Evolutionary conservation across 2,329 filamentous ascomycete genomes (phyloP).

Genomic region (Ascosphaera aggregata): DNA sequence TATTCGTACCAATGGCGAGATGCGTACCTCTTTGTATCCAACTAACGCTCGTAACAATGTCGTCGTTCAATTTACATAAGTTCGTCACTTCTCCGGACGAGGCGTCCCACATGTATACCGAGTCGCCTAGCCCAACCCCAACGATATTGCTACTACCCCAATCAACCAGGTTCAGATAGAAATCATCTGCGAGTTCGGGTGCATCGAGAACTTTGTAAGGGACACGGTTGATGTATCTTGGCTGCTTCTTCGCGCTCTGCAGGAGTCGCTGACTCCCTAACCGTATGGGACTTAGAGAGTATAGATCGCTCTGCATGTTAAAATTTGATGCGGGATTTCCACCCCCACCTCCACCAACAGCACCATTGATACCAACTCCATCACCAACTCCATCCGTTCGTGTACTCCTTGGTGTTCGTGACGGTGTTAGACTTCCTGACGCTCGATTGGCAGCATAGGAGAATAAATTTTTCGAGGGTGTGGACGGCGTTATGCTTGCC

Average conservation of each 20-base stretch:
- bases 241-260: constrained; percentile 68
- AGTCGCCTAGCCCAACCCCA: constrained; percentile 88
- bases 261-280: constrained; percentile 87
- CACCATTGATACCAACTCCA: too few relatives aligned
- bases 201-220: constrained; percentile 96
- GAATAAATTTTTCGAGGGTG: constrained; percentile 93
- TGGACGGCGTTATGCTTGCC: constrained; percentile 63
- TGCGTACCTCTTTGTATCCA: constrained; percentile 97
- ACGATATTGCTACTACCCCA: constrained; percentile 98
- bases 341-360: too few relatives aligned
- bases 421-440: constrained; percentile 67
- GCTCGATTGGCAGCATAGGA: constrained; percentile 59
- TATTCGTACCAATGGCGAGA: constrained; percentile 81
- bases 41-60: constrained; percentile 94
- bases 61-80: constrained; percentile 63
- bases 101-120: constrained; percentile 96
- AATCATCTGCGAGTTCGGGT: constrained; percentile 88
- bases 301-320: constrained; percentile 76
- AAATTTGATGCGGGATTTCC: constrained; percentile 73
- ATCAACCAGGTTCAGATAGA: constrained; percentile 95
- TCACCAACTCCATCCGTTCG: too few relatives aligned
- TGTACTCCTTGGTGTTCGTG: constrained; percentile 71
- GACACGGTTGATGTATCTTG: constrained; percentile 79
- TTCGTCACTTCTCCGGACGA: constrained; percentile 77
- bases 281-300: constrained; percentile 84